Percentiles rank a stretch among this genome's conserved stretches.
phyloP scores from a whole-genome alignment of 345 rosid species.

The Erodium maritimum region DNA sequence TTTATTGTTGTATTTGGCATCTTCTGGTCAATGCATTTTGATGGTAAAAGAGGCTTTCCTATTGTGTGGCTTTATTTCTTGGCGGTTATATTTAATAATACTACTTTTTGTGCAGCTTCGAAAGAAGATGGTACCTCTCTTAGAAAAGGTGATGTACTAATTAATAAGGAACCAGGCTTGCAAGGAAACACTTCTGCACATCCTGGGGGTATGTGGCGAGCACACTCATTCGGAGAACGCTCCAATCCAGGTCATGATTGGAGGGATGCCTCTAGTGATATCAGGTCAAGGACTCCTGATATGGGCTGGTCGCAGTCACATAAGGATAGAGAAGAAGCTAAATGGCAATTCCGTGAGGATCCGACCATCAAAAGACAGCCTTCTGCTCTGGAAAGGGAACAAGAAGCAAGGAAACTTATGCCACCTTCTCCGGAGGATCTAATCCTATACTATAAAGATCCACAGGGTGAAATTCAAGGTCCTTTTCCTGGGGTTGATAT shows the following conservation, averaged over 20 bases:
- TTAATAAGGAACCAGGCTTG: conserved; percentile 26
- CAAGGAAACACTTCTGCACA: conserved; percentile 32
- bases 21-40: neutral
- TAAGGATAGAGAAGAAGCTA: conserved; percentile 50
- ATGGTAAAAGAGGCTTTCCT: neutral
- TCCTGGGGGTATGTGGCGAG: conserved; percentile 41
- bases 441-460: conserved; percentile 72
- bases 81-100: neutral
- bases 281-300: conserved; percentile 31
- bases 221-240: conserved; percentile 39
- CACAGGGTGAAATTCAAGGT: conserved; percentile 89
- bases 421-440: conserved; percentile 66
- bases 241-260: conserved; percentile 29
- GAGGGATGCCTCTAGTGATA: conserved; percentile 40
- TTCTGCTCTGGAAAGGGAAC: conserved; percentile 60
- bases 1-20: too few relatives aligned
- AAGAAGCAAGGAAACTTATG: conserved; percentile 46
- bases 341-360: conserved; percentile 46
- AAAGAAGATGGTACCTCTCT: conserved; percentile 33
- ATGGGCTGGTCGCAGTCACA: conserved; percentile 35
- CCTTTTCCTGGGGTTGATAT: conserved; percentile 84
- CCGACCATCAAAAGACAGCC: conserved; percentile 44
- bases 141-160: conserved; percentile 32
- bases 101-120: conserved; percentile 28
- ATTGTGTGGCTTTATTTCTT: neutral